Conservation (phyloP, 1,284 basidiomycete species). For the Gymnopus androsaceus region DNA sequence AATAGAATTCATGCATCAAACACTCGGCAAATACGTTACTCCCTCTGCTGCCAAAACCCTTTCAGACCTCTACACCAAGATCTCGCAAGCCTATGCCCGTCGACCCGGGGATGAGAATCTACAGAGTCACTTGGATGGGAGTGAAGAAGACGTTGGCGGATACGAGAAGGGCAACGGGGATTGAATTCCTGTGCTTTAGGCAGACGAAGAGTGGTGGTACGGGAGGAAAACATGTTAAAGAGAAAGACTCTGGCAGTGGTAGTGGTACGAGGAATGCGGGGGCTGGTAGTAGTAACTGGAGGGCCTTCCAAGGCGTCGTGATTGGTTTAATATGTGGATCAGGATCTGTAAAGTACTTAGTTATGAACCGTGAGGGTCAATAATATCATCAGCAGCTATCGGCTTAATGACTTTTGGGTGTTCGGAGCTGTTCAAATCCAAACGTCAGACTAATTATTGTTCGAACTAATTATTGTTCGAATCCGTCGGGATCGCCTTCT, state of each 20-base stretch:
- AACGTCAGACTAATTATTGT: no score
- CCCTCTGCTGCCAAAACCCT: slow-evolving; percentile 79
- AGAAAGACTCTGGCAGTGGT: no score
- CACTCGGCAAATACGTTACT: slow-evolving; percentile 86
- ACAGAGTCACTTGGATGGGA: slow-evolving; percentile 84
- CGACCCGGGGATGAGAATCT: slow-evolving; percentile 80
- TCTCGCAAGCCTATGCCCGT: slow-evolving; percentile 88
- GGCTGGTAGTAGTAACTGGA: not conserved
- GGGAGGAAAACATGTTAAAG: slow-evolving; percentile 3
- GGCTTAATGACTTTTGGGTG: no score
- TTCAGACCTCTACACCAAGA: slow-evolving; percentile 91
- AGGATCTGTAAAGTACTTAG: no score
- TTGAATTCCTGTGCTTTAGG: slow-evolving; percentile 93
- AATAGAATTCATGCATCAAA: slow-evolving; percentile 99
- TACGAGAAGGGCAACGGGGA: slow-evolving; percentile 85
- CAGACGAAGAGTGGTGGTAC: slow-evolving; percentile 47
- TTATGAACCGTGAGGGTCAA: no score
- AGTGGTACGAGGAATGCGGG: not conserved
- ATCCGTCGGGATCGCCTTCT: no score
- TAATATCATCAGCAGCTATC: no score
- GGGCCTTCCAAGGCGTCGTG: no score
- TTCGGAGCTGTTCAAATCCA: no score
- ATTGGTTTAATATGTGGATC: no score
- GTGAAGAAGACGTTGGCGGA: slow-evolving; percentile 90
- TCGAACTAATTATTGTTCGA: no score